phyloP scores from a whole-genome alignment of 306 rosid species.

The Lathyrus aphaca region DNA sequence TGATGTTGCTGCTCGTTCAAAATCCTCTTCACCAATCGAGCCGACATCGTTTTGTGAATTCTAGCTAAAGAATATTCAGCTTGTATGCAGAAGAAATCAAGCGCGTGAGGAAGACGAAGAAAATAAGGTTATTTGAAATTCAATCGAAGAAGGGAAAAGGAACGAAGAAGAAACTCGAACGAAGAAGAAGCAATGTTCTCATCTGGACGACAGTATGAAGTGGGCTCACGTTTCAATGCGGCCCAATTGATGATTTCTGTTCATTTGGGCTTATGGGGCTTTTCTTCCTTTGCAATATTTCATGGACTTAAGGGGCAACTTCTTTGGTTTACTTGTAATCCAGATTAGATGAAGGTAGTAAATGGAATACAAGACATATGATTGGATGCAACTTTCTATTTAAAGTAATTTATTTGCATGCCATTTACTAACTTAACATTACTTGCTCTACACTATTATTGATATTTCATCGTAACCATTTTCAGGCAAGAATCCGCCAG shows the following conservation, averaged over 20 bases:
- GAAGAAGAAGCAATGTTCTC: background rate
- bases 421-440: no score
- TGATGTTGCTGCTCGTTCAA: slow-evolving; percentile 56
- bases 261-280: background rate
- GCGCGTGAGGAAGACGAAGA: background rate
- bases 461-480: no score
- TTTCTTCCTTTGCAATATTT: no score
- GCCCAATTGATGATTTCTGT: background rate
- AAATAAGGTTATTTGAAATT: background rate
- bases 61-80: background rate
- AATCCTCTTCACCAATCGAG: slow-evolving; percentile 72
- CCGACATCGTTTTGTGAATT: slow-evolving; percentile 60
- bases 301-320: no score
- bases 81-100: background rate
- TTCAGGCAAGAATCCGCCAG: no score
- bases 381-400: no score
- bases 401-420: no score
- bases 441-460: no score
- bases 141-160: background rate
- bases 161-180: background rate
- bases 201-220: background rate
- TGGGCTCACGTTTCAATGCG: background rate
- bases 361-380: no score
- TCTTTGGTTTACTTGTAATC: no score
- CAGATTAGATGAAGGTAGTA: no score